Evolutionary conservation across 1,284 basidiomycete species (phyloP).

Genomic region (Puccinia coronata): DNA sequence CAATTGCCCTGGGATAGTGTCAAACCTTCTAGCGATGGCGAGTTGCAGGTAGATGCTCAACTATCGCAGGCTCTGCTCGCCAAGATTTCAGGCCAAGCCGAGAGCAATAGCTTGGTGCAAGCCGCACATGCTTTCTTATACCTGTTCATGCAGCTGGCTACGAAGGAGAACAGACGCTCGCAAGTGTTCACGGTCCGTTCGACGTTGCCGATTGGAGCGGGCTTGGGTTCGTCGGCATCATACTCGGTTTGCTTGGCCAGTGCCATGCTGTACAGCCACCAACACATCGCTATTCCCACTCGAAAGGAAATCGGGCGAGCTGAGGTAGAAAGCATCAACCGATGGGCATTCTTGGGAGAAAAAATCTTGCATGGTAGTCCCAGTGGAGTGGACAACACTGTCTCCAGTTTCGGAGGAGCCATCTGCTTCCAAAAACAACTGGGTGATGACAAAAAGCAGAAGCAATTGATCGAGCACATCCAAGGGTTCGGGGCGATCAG

Average conservation of each 20-base stretch:
- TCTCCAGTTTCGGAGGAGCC: slow-evolving; percentile 89
- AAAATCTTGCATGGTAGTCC: slow-evolving; percentile 98
- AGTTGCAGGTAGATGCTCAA: slow-evolving; percentile 49
- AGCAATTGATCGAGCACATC: slow-evolving; percentile 78
- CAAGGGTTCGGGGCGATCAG: slow-evolving; percentile 67
- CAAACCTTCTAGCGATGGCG: neutral
- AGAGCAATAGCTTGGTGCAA: slow-evolving; percentile 62
- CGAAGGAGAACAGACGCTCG: slow-evolving; percentile 66
- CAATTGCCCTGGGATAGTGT: slow-evolving; percentile 81
- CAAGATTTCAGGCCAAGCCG: slow-evolving; percentile 24
- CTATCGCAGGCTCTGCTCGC: slow-evolving; percentile 31
- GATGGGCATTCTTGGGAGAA: slow-evolving; percentile 91
- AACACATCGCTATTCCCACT: slow-evolving; percentile 60
- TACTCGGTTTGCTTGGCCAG: slow-evolving; percentile 85
- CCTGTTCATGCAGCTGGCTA: slow-evolving; percentile 79
- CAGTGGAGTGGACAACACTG: slow-evolving; percentile 95
- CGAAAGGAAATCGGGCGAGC: slow-evolving; percentile 66
- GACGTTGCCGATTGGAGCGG: slow-evolving; percentile 97
- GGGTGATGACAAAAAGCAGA: slow-evolving; percentile 63
- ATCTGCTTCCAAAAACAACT: slow-evolving; percentile 76
- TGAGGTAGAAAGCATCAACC: slow-evolving; percentile 77
- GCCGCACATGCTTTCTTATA: slow-evolving; percentile 87
- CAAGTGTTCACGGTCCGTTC: slow-evolving; percentile 82
- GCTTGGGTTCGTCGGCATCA: slow-evolving; percentile 94
- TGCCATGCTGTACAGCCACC: slow-evolving; percentile 67